These are phyloP conservation scores for Lactuca sativa DNA, from an alignment of 129 eudicot species.

Conservation along the genomic window DNA sequence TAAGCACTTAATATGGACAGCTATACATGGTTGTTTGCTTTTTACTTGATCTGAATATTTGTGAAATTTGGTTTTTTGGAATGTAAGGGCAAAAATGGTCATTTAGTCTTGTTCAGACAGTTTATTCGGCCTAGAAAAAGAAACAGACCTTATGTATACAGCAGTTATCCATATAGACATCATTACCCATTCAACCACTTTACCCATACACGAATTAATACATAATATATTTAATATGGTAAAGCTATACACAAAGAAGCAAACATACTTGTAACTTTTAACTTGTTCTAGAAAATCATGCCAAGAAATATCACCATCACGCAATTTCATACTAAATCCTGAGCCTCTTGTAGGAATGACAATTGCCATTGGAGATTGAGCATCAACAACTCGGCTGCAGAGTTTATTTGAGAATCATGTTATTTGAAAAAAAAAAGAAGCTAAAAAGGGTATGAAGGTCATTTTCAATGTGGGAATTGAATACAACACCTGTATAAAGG, in stretches of 20 bases:
- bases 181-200: too few relatives aligned
- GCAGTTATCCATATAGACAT: too few relatives aligned
- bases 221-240: neutral
- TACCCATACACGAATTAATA: too few relatives aligned
- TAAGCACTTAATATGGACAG: too few relatives aligned
- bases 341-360: constrained; percentile 68
- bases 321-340: constrained; percentile 50
- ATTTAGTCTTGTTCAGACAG: too few relatives aligned
- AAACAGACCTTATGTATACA: too few relatives aligned
- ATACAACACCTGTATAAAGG: constrained; percentile 75
- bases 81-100: too few relatives aligned
- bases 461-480: neutral
- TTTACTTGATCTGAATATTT: too few relatives aligned
- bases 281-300: constrained; percentile 66
- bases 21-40: too few relatives aligned
- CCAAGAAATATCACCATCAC: constrained; percentile 86
- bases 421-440: constrained; percentile 4
- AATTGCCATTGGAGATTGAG: constrained; percentile 78
- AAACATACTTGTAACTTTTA: constrained; percentile 51
- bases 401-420: constrained; percentile 27
- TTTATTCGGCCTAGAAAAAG: too few relatives aligned
- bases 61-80: too few relatives aligned
- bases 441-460: constrained; percentile 14
- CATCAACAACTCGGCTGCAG: constrained; percentile 89
- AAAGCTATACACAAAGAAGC: neutral